Conservation (phyloP, 2,329 filamentous ascomycete genomes). For the Fusarium incarnatum region DNA sequence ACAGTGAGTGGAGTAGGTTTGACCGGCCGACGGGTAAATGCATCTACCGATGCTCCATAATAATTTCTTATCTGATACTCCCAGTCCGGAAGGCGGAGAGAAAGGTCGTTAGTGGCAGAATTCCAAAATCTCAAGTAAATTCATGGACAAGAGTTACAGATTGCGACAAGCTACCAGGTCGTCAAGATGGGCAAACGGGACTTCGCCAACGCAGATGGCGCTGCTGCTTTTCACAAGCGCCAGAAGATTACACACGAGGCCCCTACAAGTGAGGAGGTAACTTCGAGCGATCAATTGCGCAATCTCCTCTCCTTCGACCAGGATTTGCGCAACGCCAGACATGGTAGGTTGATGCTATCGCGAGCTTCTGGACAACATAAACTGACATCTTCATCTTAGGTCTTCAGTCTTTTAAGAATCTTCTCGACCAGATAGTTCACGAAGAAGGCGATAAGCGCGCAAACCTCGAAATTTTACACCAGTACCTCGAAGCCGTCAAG, state of each 20-base stretch:
- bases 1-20: not conserved
- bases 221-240: constrained; percentile 61
- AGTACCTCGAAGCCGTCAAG: constrained; percentile 72
- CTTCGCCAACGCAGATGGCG: constrained; percentile 55
- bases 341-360: constrained; percentile 60
- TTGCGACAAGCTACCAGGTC: constrained; percentile 37
- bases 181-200: constrained; percentile 60
- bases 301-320: constrained; percentile 78
- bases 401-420: constrained; percentile 75
- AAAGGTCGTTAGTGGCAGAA: constrained; percentile 53
- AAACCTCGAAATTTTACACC: constrained; percentile 70
- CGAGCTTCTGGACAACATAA: not conserved
- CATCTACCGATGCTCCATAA: constrained; percentile 17
- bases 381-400: constrained; percentile 54
- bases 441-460: constrained; percentile 56
- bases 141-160: constrained; percentile 26
- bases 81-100: constrained; percentile 45
- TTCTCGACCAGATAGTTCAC: constrained; percentile 74
- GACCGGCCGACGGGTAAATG: constrained; percentile 26
- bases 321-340: constrained; percentile 73
- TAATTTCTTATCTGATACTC: not conserved
- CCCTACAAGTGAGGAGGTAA: constrained; percentile 70
- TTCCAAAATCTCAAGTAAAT: constrained; percentile 50
- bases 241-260: constrained; percentile 67
- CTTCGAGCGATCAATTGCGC: constrained; percentile 73